Percentiles rank a stretch among this genome's conserved stretches.
Evolutionary conservation across 2,329 filamentous ascomycete genomes (phyloP).

Genomic region (Aureobasidium melanogenum): DNA sequence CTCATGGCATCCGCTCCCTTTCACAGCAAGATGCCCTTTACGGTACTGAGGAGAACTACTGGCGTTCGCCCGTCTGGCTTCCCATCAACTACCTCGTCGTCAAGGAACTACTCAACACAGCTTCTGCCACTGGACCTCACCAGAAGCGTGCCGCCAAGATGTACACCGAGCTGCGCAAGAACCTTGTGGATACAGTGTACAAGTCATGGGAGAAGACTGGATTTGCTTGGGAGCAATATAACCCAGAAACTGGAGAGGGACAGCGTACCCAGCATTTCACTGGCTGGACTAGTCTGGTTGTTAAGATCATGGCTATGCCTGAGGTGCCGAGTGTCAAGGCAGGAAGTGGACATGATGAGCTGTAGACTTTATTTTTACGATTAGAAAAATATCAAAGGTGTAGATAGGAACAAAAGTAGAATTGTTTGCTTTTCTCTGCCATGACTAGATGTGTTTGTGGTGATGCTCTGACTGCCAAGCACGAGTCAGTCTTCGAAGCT

Average conservation of each 20-base stretch:
- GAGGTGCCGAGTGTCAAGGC: slow-evolving; percentile 41
- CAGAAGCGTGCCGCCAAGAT: slow-evolving; percentile 59
- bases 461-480: too few species aligned
- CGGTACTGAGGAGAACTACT: slow-evolving; percentile 92
- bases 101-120: slow-evolving; percentile 62
- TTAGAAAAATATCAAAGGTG: background rate
- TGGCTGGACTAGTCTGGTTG: slow-evolving; percentile 96
- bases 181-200: slow-evolving; percentile 83
- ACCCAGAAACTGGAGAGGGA: slow-evolving; percentile 84
- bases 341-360: slow-evolving; percentile 36
- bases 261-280: slow-evolving; percentile 97
- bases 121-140: slow-evolving; percentile 56
- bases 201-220: slow-evolving; percentile 82
- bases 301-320: slow-evolving; percentile 95
- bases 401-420: background rate
- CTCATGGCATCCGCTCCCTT: slow-evolving; percentile 79
- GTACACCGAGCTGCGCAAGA: slow-evolving; percentile 69
- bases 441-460: background rate
- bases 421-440: background rate
- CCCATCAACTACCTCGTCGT: slow-evolving; percentile 90
- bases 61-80: slow-evolving; percentile 90
- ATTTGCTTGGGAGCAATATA: slow-evolving; percentile 98
- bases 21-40: slow-evolving; percentile 78
- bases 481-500: too few species aligned
- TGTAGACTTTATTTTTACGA: slow-evolving; percentile 25